Conservation (phyloP, 2,329 filamentous ascomycete genomes). For the Diaporthe caulivora region DNA sequence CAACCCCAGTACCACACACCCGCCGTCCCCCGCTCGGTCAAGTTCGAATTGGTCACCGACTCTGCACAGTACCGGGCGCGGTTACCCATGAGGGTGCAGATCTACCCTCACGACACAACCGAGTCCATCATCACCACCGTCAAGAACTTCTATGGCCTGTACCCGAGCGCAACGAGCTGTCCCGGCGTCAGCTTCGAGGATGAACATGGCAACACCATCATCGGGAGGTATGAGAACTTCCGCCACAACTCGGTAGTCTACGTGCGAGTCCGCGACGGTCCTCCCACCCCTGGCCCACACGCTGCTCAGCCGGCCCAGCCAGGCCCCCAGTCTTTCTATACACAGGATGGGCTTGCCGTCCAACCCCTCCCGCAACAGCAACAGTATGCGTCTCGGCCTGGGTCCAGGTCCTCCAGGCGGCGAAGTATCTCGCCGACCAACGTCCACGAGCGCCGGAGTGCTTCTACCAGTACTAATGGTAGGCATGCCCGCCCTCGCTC, state of each 20-base stretch:
- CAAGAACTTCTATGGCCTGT: slow-evolving; percentile 98
- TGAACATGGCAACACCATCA: slow-evolving; percentile 87
- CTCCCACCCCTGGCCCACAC: slow-evolving; percentile 59
- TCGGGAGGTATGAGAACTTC: slow-evolving; percentile 97
- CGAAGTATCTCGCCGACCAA: slow-evolving; percentile 83
- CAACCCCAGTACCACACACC: slow-evolving; percentile 55
- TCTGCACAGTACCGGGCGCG: slow-evolving; percentile 78
- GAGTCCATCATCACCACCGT: slow-evolving; percentile 98
- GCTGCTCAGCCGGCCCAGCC: slow-evolving; percentile 67
- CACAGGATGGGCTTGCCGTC: slow-evolving; percentile 63
- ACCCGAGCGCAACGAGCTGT: slow-evolving; percentile 76
- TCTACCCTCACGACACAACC: slow-evolving; percentile 94
- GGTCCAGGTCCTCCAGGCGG: slow-evolving; percentile 77
- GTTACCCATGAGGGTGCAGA: slow-evolving; percentile 88
- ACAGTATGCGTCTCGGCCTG: slow-evolving; percentile 74
- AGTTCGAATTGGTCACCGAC: slow-evolving; percentile 82
- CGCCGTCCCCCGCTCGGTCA: slow-evolving; percentile 76
- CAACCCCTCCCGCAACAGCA: slow-evolving; percentile 64
- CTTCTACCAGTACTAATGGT: slow-evolving; percentile 72
- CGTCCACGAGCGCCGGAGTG: slow-evolving; percentile 80
- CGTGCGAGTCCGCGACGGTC: slow-evolving; percentile 83
- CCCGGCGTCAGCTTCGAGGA: slow-evolving; percentile 97
- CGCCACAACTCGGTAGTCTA: slow-evolving; percentile 92
- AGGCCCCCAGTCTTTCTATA: slow-evolving; percentile 66
- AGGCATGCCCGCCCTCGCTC: slow-evolving; percentile 80